Evolutionary conservation across 2,329 filamentous ascomycete species (phyloP).

Genomic region (Cadophora luteo-olivacea): DNA sequence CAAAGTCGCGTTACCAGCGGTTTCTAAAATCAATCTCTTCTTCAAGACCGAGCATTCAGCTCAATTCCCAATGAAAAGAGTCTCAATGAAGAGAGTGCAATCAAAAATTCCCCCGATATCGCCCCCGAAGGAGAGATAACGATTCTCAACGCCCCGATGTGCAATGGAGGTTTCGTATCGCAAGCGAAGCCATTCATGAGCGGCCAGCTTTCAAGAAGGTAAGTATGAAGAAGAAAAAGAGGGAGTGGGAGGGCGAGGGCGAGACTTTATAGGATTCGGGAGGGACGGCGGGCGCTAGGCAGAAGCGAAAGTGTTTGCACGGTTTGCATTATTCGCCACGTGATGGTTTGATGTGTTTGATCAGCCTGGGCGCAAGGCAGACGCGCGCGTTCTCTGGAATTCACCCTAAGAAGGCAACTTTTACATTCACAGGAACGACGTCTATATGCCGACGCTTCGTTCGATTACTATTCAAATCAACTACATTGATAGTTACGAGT

Average conservation of each 20-base stretch:
- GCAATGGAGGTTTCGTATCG: too few relatives aligned
- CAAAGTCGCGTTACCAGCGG: too few relatives aligned
- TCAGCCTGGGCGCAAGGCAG: not conserved
- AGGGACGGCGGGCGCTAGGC: not conserved
- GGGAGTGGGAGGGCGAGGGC: not conserved
- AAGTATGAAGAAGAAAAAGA: slow-evolving; percentile 43
- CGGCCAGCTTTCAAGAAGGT: slow-evolving; percentile 48
- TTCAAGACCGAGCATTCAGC: slow-evolving; percentile 8
- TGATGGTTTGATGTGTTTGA: not conserved
- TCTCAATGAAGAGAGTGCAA: slow-evolving; percentile 2
- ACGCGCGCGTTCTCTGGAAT: too few relatives aligned
- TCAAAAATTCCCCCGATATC: slow-evolving; percentile 18
- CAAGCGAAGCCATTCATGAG: too few relatives aligned
- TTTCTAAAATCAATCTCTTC: slow-evolving; percentile 3
- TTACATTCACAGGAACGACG: too few relatives aligned
- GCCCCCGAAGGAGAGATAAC: too few relatives aligned
- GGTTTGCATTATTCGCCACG: not conserved
- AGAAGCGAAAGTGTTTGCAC: not conserved
- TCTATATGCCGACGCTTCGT: too few relatives aligned
- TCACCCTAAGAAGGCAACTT: too few relatives aligned
- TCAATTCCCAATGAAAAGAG: slow-evolving; percentile 3
- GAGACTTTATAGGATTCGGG: not conserved
- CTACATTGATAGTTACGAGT: too few relatives aligned
- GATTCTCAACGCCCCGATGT: too few relatives aligned
- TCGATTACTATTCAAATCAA: too few relatives aligned